Evolutionary conservation across 257 asterid genomes (phyloP), one percentile per base, ranked within the genome.

Genomic region (Solanum ossicruentum): DNA sequence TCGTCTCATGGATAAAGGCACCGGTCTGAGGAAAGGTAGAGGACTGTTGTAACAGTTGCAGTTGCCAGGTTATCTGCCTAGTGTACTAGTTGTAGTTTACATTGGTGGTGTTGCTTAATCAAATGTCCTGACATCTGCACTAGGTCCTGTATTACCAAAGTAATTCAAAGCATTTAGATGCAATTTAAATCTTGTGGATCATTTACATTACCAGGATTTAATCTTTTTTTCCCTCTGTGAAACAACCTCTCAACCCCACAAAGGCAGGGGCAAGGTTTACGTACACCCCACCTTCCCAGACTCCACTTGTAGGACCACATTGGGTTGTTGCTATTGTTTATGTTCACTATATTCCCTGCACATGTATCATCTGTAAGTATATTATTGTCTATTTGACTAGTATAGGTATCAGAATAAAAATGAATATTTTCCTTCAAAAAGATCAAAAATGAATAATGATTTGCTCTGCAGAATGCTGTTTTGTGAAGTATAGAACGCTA

Each of bases 1-100:
- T 87, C 90, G 92, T 89, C 90, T 95, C 89, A 91, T 79, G 92
- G 98, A 95, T 87, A 96, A 95, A 89, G 10, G 89, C 89, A 91
- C 92, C 26, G 98, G 97, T 85, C 69, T 91, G 36, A 96, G 91
- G 89, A 96, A 89, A 90, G 99, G 98, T 93, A 91, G 70, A 87
- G 41, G 78, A 56, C 52, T 49, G 54, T 54, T 82, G 28, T 84
- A 28, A 61, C 61, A 26, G 17, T 78, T 78, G 60, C 82, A 26
- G 61, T 75, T 75, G 23, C 82, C 82, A 15, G 61, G 82, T 15
- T 52, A 75, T 75, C 82, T 49, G 45, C 20, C 61, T 75, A 15
- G 82, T 75, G 82, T 75, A 23, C 82, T 75, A 13, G 60, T 49
- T 75, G 39, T 49, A 75, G 43, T 73, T 73, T 49, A 75, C 82